Conservation (phyloP, 2,329 filamentous ascomycete species). For the Diaporthe helianthi region DNA sequence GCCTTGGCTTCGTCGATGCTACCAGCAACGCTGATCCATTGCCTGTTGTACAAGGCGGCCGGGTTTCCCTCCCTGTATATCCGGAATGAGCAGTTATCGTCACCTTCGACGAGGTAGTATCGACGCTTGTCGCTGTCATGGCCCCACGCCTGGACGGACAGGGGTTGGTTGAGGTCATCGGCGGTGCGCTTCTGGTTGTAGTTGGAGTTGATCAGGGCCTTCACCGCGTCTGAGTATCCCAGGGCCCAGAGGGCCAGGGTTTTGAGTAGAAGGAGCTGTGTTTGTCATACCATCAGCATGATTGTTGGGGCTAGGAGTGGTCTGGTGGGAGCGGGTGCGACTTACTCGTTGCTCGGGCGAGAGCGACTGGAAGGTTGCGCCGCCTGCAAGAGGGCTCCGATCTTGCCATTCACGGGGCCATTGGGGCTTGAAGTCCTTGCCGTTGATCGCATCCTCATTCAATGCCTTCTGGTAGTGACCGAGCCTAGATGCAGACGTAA, state of each 20-base stretch:
- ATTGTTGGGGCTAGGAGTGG: background rate
- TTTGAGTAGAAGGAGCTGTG: constrained; percentile 80
- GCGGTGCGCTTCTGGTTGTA: constrained; percentile 90
- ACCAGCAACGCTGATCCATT: constrained; percentile 94
- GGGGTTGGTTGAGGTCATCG: constrained; percentile 79
- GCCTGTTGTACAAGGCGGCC: constrained; percentile 69
- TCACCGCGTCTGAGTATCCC: constrained; percentile 84
- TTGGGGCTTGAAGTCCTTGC: constrained; percentile 75
- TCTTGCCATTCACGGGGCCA: constrained; percentile 87
- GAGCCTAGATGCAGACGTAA: constrained; percentile 62
- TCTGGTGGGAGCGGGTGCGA: constrained; percentile 5
- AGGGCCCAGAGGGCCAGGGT: constrained; percentile 89
- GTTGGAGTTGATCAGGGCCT: constrained; percentile 80
- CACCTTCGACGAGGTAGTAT: constrained; percentile 92
- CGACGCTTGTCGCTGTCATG: constrained; percentile 85
- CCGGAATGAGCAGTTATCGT: constrained; percentile 92
- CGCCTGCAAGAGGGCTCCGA: constrained; percentile 82
- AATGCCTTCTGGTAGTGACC: constrained; percentile 92
- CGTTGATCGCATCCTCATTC: constrained; percentile 81
- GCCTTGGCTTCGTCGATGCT: constrained; percentile 83
- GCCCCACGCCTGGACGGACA: constrained; percentile 83
- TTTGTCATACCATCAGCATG: constrained; percentile 36
- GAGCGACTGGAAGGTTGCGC: constrained; percentile 84
- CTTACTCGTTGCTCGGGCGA: constrained; percentile 79
- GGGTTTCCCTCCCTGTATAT: constrained; percentile 94